phyloP scores from a whole-genome alignment of 208 protist species.

The Leishmania martiniquensis region DNA sequence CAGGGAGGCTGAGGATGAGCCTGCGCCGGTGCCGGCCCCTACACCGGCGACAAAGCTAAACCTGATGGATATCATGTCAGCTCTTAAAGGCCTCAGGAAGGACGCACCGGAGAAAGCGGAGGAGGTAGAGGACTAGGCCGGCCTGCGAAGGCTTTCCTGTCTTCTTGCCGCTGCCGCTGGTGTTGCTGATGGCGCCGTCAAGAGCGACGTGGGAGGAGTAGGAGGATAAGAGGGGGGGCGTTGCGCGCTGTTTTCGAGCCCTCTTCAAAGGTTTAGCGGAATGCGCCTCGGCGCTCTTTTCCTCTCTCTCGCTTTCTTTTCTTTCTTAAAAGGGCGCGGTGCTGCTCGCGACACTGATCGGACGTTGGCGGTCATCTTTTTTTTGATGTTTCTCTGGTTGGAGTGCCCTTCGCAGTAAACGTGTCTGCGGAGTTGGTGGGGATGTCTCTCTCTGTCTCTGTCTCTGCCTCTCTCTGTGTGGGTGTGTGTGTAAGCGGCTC shows the following conservation, averaged over 20 bases:
- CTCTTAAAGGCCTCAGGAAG: constrained; percentile 42
- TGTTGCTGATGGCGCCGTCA: background rate
- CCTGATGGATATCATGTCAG: constrained; percentile 62
- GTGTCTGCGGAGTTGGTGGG: background rate
- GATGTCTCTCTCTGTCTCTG: background rate
- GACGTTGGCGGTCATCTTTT: background rate
- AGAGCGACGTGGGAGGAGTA: no score
- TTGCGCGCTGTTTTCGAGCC: background rate
- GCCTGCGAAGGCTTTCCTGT: background rate
- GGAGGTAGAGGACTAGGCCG: constrained; percentile 12
- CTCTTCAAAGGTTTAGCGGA: background rate
- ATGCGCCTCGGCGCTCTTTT: no score
- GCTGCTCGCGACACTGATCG: background rate
- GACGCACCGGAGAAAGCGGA: constrained; percentile 9
- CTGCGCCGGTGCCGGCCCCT: constrained; percentile 6
- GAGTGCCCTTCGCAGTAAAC: background rate
- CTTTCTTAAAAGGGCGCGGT: no score
- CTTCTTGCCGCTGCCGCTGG: no score
- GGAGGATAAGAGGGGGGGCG: background rate
- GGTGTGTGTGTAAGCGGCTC: background rate
- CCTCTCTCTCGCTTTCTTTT: background rate
- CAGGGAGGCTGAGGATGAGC: constrained; percentile 12
- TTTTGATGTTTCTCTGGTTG: background rate
- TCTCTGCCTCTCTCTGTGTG: background rate
- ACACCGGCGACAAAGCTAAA: constrained; percentile 45